Base-by-base conservation (phyloP, 495 filamentous ascomycete genomes). In the Collariella sp. region DNA sequence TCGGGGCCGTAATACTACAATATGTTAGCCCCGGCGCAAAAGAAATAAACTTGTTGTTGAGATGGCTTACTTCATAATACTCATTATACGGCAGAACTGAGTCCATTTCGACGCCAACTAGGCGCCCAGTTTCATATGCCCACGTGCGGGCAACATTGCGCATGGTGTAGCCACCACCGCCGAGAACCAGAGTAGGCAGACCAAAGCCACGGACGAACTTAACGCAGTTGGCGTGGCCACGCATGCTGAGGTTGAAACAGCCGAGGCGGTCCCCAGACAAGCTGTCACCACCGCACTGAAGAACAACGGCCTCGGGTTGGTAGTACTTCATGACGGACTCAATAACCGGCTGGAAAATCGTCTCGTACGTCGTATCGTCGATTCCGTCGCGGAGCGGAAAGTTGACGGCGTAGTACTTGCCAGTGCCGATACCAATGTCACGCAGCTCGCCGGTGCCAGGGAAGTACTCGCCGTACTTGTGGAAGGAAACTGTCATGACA, bases 381-480 rank as follows among this genome's bases (percentile, higher is more conserved):
- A 99, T 96, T 50, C 93, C 93, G 65, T 98, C 93, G 20, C 93
- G 88, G 7, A 98, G 81, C 1, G 93, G 93, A 66, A 96, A 95
- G 72, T 98, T 98, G 63, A 97, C 87, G 1, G 94, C 83, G 64
- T 98, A 96, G 64, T 97, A 78, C 66, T 96, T 96, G 48, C 93
- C 93, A 26, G 77, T 72, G 15, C 94, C 91, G 42, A 96, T 94
- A 55, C 93, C 93, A 54, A 95, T 90, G 63, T 98, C 93, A 43
- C 94, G 84, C 48, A 95, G 83, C 69, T 96, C 91, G 60, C 93
- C 93, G 2, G 93, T 98, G 51, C 94, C 94, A 6, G 93, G 93
- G 70, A 98, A 98, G 68, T 96, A 98, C 64, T 97, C 93, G 68
- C 94, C 93, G 67, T 94, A 98, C 74, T 96, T 96, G 74, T 98